Evolutionary conservation across 2,329 filamentous ascomycete species (phyloP), one percentile per base, ranked within the genome.

Genomic region (Trichoderma atrobrunneum): DNA sequence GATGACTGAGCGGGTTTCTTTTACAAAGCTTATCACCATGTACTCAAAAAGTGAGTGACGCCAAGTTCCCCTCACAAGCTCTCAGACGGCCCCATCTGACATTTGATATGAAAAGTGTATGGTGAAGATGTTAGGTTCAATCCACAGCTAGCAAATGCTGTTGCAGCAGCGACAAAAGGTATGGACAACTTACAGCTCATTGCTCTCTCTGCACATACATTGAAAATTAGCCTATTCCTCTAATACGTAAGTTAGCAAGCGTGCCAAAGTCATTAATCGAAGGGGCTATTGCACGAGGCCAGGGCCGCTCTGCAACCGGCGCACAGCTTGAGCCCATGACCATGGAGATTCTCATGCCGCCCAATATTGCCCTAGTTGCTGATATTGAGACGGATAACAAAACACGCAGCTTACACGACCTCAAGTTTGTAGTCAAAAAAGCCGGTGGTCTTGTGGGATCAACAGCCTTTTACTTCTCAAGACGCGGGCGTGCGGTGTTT

Each of bases 321-420:
- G 88, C 88, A 18, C 86, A 89, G 16, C 88, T 98, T n/a, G 95
- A 98, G 79, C 85, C 84, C 39, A 81, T 96, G 66, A 92, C 90
- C 1, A 86, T 97, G 66, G 95, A 98, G 84, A 91, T 90, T 30
- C 92, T 98, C 75, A 83, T 97, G 73, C 92, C 93, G 2, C 89
- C 91, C 3, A 90, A 91, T 36, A 88, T 94, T 2, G 94, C 93
- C 12, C 85, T 95, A 7, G 90, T 98, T 12, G 88, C 97, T 78
- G 94, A 98, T 77, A 90, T 92, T 77, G 92, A 96, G 81, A 95
- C 94, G 5, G 95, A 97, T 77, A 94, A 89, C 80, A 94, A 92
- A 80, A 85, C 87, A 54, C 89, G 93, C 36, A 89, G 91, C 8
- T 81, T 97, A 61, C 89, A 92, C 77, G 93, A 97, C 69, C 81